A percentile compares a stretch with the other conserved stretches of the same genome.
Evolutionary conservation across 371 early-diverging fungal genomes (phyloP).

Genomic region (Blakeslea trispora): DNA sequence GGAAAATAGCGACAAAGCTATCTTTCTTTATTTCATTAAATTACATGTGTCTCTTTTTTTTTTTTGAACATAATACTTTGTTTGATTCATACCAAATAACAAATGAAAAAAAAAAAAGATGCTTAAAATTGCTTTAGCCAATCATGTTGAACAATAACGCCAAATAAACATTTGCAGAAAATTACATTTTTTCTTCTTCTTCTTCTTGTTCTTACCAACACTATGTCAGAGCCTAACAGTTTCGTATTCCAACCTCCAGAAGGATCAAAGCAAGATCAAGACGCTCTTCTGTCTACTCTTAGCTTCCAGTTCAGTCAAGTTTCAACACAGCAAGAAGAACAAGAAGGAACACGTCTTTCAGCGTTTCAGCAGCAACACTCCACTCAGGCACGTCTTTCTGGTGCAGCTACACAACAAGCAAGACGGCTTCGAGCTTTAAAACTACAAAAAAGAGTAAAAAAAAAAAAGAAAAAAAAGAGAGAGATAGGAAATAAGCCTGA

Average conservation of each 20-base stretch:
- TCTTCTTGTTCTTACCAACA: too few relatives aligned
- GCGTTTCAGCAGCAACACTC: slow-evolving; percentile 13
- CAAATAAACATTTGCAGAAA: too few relatives aligned
- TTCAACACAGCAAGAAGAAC: slow-evolving; percentile 5
- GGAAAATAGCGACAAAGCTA: too few relatives aligned
- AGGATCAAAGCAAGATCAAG: not conserved
- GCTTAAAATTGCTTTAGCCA: too few relatives aligned
- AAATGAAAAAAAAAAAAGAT: too few relatives aligned
- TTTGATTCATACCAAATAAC: too few relatives aligned
- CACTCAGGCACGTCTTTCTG: slow-evolving; percentile 15
- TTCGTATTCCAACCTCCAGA: not conserved
- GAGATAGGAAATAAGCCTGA: not conserved
- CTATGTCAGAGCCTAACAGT: too few relatives aligned
- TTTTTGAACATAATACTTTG: too few relatives aligned
- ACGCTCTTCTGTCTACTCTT: slow-evolving; percentile 4
- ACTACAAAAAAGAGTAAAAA: slow-evolving; percentile 27
- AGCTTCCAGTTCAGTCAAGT: slow-evolving; percentile 8
- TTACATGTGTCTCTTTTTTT: too few relatives aligned
- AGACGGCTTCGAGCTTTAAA: slow-evolving; percentile 32
- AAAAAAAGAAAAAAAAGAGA: not conserved
- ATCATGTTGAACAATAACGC: too few relatives aligned
- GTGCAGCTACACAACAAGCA: slow-evolving; percentile 28
- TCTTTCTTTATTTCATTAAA: too few relatives aligned
- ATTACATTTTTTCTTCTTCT: too few relatives aligned
- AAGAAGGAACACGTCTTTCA: slow-evolving; percentile 2